Base-by-base conservation (phyloP, 1,284 basidiomycete species). In the Abortiporus biennis region DNA sequence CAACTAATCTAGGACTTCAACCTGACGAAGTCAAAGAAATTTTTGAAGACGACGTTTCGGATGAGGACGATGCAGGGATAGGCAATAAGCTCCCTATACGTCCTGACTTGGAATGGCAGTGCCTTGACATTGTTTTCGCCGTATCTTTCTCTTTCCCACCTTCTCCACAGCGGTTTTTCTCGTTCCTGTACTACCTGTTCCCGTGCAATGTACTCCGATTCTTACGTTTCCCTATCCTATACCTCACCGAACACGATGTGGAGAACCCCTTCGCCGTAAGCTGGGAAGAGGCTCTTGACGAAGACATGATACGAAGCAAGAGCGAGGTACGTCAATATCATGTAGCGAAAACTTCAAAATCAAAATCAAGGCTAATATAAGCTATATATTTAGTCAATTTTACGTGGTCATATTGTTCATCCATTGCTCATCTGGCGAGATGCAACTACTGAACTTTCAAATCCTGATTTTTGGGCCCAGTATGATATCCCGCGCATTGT, bases 121-220 rank as follows among this genome's bases (percentile, higher is more conserved):
- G 75, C 32, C 66, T 87, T 20, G 76, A 83, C 40, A 63, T 68
- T 49, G 71, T 75, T 0, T 78, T 83, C 52, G 62, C 70, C 43
- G 65, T 69, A 12, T 65, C 67, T 2, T 61, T 68, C 9, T 69
- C 76, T 4, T 63, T 67, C 16, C 59, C 73, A 2, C 85, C 84
- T 27, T 71, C 73, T 15, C 69, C 74, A 12, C 71, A 75, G 29
- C 71, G 69, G 42, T 83, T 74, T 55, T 93, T 92, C 65, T 84
- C 85, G 5, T 72, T 78, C 43, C 66, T 94, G 50, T 94, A 92
- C 62, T 93, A 90, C 53, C 74, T 94, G 41, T 94, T 87, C 61
- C 91, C 91, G 2, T 85, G 81, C 67, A 92, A 92, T 65, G 67
- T 83, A 36, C 66, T 93, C 44, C 72, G 71, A 46, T 93, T 93